Evolutionary conservation across 1,139 yeast genomes (phyloP), one percentile per base, ranked within the genome.

Genomic region (Tardiomyces depauwii): DNA sequence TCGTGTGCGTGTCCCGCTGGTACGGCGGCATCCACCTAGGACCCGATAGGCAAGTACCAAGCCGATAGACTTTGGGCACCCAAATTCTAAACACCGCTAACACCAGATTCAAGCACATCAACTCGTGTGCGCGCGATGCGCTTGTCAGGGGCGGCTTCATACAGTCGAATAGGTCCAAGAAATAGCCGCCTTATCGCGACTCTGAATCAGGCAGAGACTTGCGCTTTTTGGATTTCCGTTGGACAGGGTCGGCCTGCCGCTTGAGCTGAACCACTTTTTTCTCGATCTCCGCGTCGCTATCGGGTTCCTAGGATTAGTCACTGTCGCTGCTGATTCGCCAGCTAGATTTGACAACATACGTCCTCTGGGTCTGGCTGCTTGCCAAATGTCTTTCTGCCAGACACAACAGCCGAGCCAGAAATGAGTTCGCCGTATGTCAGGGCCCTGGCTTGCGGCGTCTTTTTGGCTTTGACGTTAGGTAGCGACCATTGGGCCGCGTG

Each of bases 21-120:
- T 93, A 77, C 61, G 96, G 96, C 18, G 99, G 99, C 6, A 73
- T 76, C 0, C 95, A 83, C 53, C 65, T 91, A 27, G 98, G 98
- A 0, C 93, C 97, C 0, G 96, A 87, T 61, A 53, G 72, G 36
- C 10, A 30, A 13, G 36, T 14, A 12, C 16, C 16, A 30, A 4
- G 11, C 4, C 10, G 16, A 30, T 12, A 10, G 11, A 11, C 16
- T 10, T 3, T 13, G 16, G 36, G 16, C 10, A 14, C 16, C 36
- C 16, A 13, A n/a, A n/a, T n/a, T n/a, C n/a, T n/a, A n/a, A n/a
- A n/a, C n/a, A n/a, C n/a, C n/a, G n/a, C 36, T 30, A 30, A 30
- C 36, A 4, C 36, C 36, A 30, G 36, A 51, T 91, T 91, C 69
- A 88, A 85, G 58, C 98, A 91, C 62, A 93, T 91, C 50, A 91